These are phyloP conservation scores for Chlorella sp. DNA, from an alignment of 139 green algal genomes.

Conservation along the genomic window DNA sequence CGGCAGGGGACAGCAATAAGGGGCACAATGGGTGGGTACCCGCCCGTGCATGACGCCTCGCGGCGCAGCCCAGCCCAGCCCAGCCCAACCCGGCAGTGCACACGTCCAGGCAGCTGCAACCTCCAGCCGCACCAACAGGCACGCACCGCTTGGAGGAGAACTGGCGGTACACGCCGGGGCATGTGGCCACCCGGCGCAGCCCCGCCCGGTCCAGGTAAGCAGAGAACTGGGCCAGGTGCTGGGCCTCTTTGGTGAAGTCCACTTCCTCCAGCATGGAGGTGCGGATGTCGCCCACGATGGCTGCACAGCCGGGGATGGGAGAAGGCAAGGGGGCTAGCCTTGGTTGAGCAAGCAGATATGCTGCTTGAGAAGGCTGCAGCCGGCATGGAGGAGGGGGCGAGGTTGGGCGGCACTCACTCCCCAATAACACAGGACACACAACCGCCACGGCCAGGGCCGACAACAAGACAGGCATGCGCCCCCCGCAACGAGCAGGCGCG, in stretches of 20 bases:
- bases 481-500: neutral
- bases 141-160: slow-evolving; percentile 70
- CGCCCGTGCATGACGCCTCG: neutral
- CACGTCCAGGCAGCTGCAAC: neutral
- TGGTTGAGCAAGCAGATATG: neutral
- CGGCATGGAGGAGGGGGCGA: too few relatives aligned
- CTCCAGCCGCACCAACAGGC: too few relatives aligned
- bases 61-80: neutral
- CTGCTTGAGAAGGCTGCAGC: too few relatives aligned
- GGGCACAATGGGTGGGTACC: neutral
- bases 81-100: neutral
- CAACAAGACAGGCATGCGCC: neutral
- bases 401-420: slow-evolving; percentile 63
- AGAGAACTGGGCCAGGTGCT: slow-evolving; percentile 80
- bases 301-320: neutral
- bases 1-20: neutral
- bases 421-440: neutral
- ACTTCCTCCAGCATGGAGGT: slow-evolving; percentile 90
- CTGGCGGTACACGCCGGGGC: slow-evolving; percentile 81
- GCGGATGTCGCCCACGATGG: slow-evolving; percentile 68
- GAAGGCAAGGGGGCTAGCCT: too few relatives aligned
- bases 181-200: slow-evolving; percentile 72
- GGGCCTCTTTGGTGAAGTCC: slow-evolving; percentile 91
- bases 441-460: too few relatives aligned
- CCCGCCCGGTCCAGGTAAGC: slow-evolving; percentile 77